These are phyloP conservation scores for Pseudevernia furfuracea DNA, from an alignment of 495 filamentous ascomycete genomes.

Conservation along the genomic window DNA sequence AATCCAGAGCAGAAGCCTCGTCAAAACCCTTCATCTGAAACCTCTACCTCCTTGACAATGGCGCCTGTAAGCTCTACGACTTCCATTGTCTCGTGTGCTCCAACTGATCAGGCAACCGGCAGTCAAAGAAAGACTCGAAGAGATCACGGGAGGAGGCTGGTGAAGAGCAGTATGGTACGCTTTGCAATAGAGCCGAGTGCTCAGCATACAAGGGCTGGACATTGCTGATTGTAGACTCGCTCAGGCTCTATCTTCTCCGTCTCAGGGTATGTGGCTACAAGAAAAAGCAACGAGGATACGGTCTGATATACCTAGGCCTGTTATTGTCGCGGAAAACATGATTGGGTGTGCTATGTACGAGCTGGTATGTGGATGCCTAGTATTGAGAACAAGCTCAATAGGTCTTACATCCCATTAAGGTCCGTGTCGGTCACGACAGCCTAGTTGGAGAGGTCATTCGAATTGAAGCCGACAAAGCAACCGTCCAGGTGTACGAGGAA, in stretches of 20 bases:
- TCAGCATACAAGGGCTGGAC: neutral
- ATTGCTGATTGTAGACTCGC: constrained; percentile 10
- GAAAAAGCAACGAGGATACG: constrained; percentile 13
- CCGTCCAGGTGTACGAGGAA: constrained; percentile 98
- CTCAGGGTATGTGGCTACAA: constrained; percentile 56
- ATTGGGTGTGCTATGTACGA: constrained; percentile 99
- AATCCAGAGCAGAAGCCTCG: constrained; percentile 32
- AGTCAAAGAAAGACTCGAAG: constrained; percentile 34
- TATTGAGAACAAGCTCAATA: neutral
- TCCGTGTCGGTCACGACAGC: constrained; percentile 78
- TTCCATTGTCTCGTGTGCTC: neutral
- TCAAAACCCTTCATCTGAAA: neutral
- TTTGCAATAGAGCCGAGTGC: constrained; percentile 14
- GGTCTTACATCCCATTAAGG: constrained; percentile 40
- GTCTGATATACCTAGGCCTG: constrained; percentile 46
- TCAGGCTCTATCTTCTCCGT: constrained; percentile 69
- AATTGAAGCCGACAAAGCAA: constrained; percentile 89
- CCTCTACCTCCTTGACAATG: constrained; percentile 46
- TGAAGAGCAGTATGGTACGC: constrained; percentile 49
- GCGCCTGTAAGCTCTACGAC: constrained; percentile 45
- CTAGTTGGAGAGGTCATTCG: constrained; percentile 97
- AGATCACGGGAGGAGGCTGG: constrained; percentile 37
- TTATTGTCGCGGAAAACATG: constrained; percentile 97
- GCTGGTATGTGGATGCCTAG: constrained; percentile 50
- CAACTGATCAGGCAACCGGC: constrained; percentile 19